Evolutionary conservation across 768 basidiomycete species (phyloP).

Genomic region (Zangia roseola): DNA sequence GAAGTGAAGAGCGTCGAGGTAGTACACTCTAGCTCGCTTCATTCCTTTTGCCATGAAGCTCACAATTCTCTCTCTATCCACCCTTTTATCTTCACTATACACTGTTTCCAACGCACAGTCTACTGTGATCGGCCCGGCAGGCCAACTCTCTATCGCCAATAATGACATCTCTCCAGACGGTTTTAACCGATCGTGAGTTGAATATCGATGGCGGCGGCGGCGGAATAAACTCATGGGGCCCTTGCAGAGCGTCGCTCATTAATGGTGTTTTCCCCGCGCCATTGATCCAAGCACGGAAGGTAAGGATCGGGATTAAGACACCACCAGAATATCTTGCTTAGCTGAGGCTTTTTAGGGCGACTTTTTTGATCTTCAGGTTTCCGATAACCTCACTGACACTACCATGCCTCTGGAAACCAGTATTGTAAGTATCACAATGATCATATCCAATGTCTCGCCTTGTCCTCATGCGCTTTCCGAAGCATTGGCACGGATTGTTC

Average conservation of each 20-base stretch:
- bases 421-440: constrained; percentile 18
- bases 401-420: constrained; percentile 50
- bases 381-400: constrained; percentile 41
- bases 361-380: constrained; percentile 40
- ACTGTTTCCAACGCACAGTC: background rate
- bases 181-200: constrained; percentile 35
- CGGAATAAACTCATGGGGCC: background rate
- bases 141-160: constrained; percentile 35
- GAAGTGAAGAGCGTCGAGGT: too few species aligned
- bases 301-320: background rate
- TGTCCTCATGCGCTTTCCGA: constrained; percentile 14
- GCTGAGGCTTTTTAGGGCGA: constrained; percentile 29
- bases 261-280: constrained; percentile 44
- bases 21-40: too few species aligned
- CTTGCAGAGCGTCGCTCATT: constrained; percentile 36
- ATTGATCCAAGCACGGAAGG: constrained; percentile 40
- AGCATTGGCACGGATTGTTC: constrained; percentile 28
- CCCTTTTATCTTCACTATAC: background rate
- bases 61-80: background rate
- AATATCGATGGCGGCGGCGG: background rate
- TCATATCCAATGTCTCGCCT: background rate
- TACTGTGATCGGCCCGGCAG: constrained; percentile 12
- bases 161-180: constrained; percentile 43
- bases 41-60: too few species aligned
- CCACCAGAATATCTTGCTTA: background rate